phyloP scores from a whole-genome alignment of 805 yeast species.

The Wickerhamiella spandovensis region DNA sequence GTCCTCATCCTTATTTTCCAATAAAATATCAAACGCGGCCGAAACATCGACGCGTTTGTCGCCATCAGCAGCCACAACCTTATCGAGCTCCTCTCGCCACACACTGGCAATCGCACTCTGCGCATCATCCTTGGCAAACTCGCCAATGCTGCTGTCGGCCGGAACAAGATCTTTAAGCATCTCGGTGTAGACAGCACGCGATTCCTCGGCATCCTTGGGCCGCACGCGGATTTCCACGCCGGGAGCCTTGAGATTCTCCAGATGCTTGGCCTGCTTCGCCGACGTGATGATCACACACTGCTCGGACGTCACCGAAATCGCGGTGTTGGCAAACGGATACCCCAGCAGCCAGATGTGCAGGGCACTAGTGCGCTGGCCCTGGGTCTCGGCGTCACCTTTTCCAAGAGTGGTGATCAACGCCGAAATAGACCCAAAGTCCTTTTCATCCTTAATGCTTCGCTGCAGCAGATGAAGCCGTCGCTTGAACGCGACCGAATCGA shows the following conservation, averaged over 20 bases:
- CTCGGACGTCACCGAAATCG: slow-evolving; percentile 47
- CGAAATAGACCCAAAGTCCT: slow-evolving; percentile 31
- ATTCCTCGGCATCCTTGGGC: slow-evolving; percentile 69
- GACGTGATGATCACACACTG: slow-evolving; percentile 60
- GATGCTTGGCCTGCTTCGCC: slow-evolving; percentile 71
- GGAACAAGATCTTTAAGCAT: slow-evolving; percentile 29
- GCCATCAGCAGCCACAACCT: not conserved
- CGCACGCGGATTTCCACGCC: slow-evolving; percentile 52
- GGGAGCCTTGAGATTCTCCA: slow-evolving; percentile 41
- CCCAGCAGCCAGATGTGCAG: slow-evolving; percentile 81
- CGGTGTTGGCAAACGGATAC: slow-evolving; percentile 91
- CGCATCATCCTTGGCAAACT: slow-evolving; percentile 61
- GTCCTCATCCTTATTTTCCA: slow-evolving; percentile 68
- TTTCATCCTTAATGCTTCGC: slow-evolving; percentile 16
- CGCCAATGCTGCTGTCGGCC: slow-evolving; percentile 41
- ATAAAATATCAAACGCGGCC: slow-evolving; percentile 37
- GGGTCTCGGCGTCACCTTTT: slow-evolving; percentile 74
- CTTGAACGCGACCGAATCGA: slow-evolving; percentile 23
- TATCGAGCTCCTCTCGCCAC: slow-evolving; percentile 36
- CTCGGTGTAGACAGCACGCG: slow-evolving; percentile 49
- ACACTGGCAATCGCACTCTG: slow-evolving; percentile 76
- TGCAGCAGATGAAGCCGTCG: slow-evolving; percentile 23
- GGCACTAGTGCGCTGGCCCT: slow-evolving; percentile 76
- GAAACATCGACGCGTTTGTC: slow-evolving; percentile 34
- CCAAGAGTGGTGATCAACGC: slow-evolving; percentile 63